These are phyloP conservation scores for Neoboletus subvelutipes DNA, from an alignment of 768 basidiomycete species.

Conservation along the genomic window DNA sequence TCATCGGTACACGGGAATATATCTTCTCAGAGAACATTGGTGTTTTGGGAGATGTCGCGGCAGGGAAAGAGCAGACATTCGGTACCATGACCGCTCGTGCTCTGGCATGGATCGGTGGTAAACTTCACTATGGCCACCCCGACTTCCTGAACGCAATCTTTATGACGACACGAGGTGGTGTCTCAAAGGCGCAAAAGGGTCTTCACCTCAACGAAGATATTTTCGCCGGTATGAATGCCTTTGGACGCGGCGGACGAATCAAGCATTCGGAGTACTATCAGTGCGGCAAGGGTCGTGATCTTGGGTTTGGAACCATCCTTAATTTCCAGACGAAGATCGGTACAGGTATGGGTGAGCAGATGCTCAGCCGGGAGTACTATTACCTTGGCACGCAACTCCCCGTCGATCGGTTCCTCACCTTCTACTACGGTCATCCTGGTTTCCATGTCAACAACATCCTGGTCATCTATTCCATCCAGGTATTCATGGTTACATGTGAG, in stretches of 20 bases:
- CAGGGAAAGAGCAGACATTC: constrained; percentile 99
- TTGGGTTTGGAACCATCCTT: constrained; percentile 97
- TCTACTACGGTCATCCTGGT: constrained; percentile 99
- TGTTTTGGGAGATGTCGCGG: constrained; percentile 97
- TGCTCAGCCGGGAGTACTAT: constrained; percentile 99
- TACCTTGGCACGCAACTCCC: constrained; percentile 98
- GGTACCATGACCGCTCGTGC: constrained; percentile 97
- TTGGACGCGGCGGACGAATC: constrained; percentile 96
- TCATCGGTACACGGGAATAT: constrained; percentile 98
- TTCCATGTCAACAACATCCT: constrained; percentile 99
- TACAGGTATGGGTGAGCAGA: constrained; percentile 99
- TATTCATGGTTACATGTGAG: constrained; percentile 94
- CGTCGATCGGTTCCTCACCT: constrained; percentile 97
- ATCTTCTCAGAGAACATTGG: constrained; percentile 99
- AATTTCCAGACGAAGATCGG: constrained; percentile 99
- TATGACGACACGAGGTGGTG: constrained; percentile 98
- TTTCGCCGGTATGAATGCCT: constrained; percentile 99
- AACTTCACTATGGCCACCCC: constrained; percentile 97
- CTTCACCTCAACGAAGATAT: constrained; percentile 99
- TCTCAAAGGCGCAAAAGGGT: constrained; percentile 99
- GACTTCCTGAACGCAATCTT: constrained; percentile 98
- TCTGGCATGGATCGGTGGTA: constrained; percentile 96
- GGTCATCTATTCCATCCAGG: constrained; percentile 96
- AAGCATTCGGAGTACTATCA: constrained; percentile 99
- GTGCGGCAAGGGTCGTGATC: constrained; percentile 98